Evolutionary conservation across 73 alveolate genomes (phyloP), one percentile per base, ranked within the genome.

Genomic region (Stentor coeruleus): DNA sequence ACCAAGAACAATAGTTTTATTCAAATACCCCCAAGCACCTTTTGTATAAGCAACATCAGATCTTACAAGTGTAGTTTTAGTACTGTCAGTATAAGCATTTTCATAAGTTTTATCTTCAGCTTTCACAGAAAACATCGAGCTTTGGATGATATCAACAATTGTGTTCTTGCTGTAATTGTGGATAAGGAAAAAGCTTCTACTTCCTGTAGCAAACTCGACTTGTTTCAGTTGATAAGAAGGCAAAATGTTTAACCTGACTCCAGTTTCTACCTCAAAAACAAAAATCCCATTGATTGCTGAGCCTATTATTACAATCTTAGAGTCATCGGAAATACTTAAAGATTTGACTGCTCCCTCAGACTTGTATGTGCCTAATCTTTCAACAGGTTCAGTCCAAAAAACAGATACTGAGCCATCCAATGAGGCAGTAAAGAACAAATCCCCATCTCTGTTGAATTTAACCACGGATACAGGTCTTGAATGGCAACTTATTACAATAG

Each of bases 341-440:
- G 98, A 59, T 74, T 94, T 94, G 59, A 92, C 95, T 35, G 99
- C 99, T 37, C 94, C 95, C 59, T 84, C 72, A n/a, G 91, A 95
- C 39, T 83, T 77, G 77, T 82, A 94, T 30, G 90, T 91, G 3
- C 99, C 99, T 40, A 95, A 79, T 83, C 96, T 86, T 42, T 89
- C 93, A 95, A 20, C 95, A 94, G 79, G 90, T 89, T 92, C 91
- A 59, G 95, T 83, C 35, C 91, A 84, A 94, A 94, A 94, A 79
- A 92, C 89, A 84, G 91, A 84, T 28, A 95, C 92, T 59, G 49
- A 83, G 42, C 93, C 90, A 82, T 95, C 99, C 55, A 87, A 87
- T 26, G 97, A 87, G 39, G 97, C 96, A 38, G 98, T 85, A 82
- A 95, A 95, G 85, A 95, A 86, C 87, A 95, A 83, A 81, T 95